Evolutionary conservation across 192 early-diverging fungal species (phyloP).

Genomic region (Backusella circina): DNA sequence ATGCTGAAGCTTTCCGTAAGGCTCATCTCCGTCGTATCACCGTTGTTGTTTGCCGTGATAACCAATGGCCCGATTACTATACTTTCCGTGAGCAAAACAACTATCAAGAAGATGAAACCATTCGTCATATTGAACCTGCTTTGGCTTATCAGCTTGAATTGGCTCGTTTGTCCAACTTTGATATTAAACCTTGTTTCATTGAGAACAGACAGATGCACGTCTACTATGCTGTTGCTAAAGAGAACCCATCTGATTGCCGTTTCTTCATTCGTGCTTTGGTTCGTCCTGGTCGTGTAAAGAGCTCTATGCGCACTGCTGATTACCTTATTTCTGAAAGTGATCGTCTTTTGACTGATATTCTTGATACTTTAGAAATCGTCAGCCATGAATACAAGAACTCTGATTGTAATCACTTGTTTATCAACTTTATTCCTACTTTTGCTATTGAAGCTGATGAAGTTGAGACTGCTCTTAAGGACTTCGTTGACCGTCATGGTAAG

Average conservation of each 20-base stretch:
- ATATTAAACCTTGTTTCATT: slow-evolving; percentile 92
- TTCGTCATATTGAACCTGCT: slow-evolving; percentile 97
- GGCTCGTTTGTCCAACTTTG: slow-evolving; percentile 88
- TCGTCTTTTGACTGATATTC: slow-evolving; percentile 87
- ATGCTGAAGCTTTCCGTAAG: slow-evolving; percentile 63
- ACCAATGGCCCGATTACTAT: slow-evolving; percentile 88
- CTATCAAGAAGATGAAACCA: slow-evolving; percentile 88
- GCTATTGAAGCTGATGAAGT: slow-evolving; percentile 81
- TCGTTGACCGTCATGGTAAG: slow-evolving; percentile 92
- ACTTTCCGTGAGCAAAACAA: slow-evolving; percentile 90
- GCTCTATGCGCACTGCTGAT: slow-evolving; percentile 82
- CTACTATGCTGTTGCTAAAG: slow-evolving; percentile 93
- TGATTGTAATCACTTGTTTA: slow-evolving; percentile 98
- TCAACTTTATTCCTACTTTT: slow-evolving; percentile 98
- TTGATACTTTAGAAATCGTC: slow-evolving; percentile 95
- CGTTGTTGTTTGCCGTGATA: slow-evolving; percentile 80
- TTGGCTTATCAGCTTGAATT: slow-evolving; percentile 98
- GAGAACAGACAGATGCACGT: slow-evolving; percentile 95
- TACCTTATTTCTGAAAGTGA: slow-evolving; percentile 96
- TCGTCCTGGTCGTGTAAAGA: slow-evolving; percentile 82
- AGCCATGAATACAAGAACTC: slow-evolving; percentile 87
- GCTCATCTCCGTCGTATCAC: slow-evolving; percentile 85
- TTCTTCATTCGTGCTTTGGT: slow-evolving; percentile 99
- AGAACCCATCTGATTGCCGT: slow-evolving; percentile 89
- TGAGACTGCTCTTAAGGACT: slow-evolving; percentile 79